phyloP scores from a whole-genome alignment of 1,139 yeast species.

The Blastobotrys malaysiensis region DNA sequence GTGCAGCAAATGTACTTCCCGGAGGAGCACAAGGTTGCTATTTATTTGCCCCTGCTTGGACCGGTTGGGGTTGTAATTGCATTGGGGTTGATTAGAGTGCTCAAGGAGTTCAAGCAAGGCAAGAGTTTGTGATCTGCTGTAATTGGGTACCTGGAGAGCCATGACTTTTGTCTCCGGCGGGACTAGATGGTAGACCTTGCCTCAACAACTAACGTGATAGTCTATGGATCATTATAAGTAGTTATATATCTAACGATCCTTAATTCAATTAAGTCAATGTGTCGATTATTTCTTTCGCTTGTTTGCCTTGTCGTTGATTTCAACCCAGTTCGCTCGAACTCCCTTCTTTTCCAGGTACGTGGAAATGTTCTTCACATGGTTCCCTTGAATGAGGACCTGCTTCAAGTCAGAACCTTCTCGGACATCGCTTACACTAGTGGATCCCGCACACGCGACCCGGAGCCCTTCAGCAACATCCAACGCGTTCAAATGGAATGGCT shows the following conservation, averaged over 20 bases:
- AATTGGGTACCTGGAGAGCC: too few relatives aligned
- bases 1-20: conserved; percentile 93
- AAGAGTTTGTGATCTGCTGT: not conserved
- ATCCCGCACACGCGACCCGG: conserved; percentile 80
- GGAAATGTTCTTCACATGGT: conserved; percentile 62
- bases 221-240: not conserved
- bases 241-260: too few relatives aligned
- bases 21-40: conserved; percentile 90
- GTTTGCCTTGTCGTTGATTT: conserved; percentile 60
- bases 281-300: conserved; percentile 37
- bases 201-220: not conserved
- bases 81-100: conserved; percentile 47
- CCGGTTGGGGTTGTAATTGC: conserved; percentile 70
- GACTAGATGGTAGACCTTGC: too few relatives aligned
- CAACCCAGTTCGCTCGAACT: conserved; percentile 59
- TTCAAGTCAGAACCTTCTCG: conserved; percentile 38
- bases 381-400: conserved; percentile 87
- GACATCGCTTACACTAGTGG: conserved; percentile 62
- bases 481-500: conserved; percentile 60
- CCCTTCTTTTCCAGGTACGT: conserved; percentile 61
- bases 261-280: too few relatives aligned
- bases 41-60: conserved; percentile 81
- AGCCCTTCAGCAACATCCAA: conserved; percentile 62
- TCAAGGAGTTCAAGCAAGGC: conserved; percentile 34
- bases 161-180: not conserved